A percentile compares a stretch with the other conserved stretches of the same genome.
Evolutionary conservation across 768 basidiomycete genomes (phyloP).

Genomic region (Mycena olivaceomarginata): DNA sequence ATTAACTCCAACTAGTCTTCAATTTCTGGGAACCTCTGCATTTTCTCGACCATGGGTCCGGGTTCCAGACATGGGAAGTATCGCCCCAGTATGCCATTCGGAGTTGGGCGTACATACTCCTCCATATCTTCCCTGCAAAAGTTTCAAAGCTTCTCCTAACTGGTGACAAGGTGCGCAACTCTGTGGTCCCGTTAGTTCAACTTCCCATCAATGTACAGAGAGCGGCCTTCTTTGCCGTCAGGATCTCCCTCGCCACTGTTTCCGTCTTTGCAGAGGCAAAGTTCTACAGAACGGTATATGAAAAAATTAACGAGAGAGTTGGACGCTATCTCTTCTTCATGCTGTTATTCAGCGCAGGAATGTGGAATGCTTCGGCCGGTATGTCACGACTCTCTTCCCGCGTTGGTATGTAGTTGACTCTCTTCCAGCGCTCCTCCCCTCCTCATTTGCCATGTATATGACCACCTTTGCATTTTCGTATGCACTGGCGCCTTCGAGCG

Average conservation of each 20-base stretch:
- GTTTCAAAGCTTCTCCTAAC: conserved; percentile 71
- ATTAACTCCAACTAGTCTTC: conserved; percentile 77
- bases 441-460: conserved; percentile 96
- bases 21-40: conserved; percentile 99
- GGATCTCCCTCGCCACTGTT: conserved; percentile 85
- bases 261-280: conserved; percentile 87
- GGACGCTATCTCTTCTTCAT: conserved; percentile 96
- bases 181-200: background rate
- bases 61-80: conserved; percentile 99
- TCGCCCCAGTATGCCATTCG: conserved; percentile 94
- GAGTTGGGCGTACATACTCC: conserved; percentile 94
- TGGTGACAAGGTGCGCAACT: conserved; percentile 80
- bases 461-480: conserved; percentile 87
- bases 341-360: conserved; percentile 89
- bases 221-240: conserved; percentile 91
- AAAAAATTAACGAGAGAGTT: conserved; percentile 90
- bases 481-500: conserved; percentile 75
- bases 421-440: conserved; percentile 90
- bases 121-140: conserved; percentile 84
- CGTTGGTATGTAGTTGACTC: conserved; percentile 23
- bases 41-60: conserved; percentile 89
- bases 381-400: conserved; percentile 45
- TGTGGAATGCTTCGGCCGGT: conserved; percentile 96
- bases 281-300: conserved; percentile 88
- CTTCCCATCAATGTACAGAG: conserved; percentile 68